phyloP scores from a whole-genome alignment of 2,329 filamentous ascomycete species.

The Teratosphaeria pseudoeucalypti region DNA sequence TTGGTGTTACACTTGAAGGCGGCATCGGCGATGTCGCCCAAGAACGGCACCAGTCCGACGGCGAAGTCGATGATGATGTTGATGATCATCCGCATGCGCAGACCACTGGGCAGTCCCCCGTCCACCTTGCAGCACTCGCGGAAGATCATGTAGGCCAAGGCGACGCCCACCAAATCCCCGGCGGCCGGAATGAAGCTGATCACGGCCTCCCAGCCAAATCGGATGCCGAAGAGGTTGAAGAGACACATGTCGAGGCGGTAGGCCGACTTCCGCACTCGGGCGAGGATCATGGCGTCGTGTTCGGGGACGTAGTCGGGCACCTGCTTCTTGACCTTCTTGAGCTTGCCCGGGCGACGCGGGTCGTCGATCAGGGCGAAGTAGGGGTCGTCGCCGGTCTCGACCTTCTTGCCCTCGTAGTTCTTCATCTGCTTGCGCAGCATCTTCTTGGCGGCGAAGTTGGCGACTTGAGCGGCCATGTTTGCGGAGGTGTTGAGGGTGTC shows the following conservation, averaged over 20 bases:
- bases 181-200: conserved; percentile 74
- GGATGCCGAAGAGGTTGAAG: conserved; percentile 69
- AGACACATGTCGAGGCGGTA: conserved; percentile 78
- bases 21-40: conserved; percentile 68
- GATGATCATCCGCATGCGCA: conserved; percentile 64
- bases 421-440: conserved; percentile 37
- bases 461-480: conserved; percentile 36
- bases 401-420: conserved; percentile 36
- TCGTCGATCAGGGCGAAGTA: conserved; percentile 78
- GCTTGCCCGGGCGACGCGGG: conserved; percentile 59
- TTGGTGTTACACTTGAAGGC: conserved; percentile 65
- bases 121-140: conserved; percentile 62
- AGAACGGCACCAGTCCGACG: conserved; percentile 62
- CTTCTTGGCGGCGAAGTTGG: conserved; percentile 42
- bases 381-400: conserved; percentile 50
- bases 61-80: conserved; percentile 68
- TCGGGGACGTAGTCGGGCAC: conserved; percentile 71
- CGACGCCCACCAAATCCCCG: conserved; percentile 63
- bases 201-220: conserved; percentile 81
- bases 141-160: conserved; percentile 67
- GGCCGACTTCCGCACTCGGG: conserved; percentile 72
- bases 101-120: conserved; percentile 55
- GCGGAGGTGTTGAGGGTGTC: no score
- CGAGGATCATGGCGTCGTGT: conserved; percentile 73
- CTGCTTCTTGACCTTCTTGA: conserved; percentile 76